Conservation (phyloP, 371 early-diverging fungal genomes). For the Haplosporangium sp. region DNA sequence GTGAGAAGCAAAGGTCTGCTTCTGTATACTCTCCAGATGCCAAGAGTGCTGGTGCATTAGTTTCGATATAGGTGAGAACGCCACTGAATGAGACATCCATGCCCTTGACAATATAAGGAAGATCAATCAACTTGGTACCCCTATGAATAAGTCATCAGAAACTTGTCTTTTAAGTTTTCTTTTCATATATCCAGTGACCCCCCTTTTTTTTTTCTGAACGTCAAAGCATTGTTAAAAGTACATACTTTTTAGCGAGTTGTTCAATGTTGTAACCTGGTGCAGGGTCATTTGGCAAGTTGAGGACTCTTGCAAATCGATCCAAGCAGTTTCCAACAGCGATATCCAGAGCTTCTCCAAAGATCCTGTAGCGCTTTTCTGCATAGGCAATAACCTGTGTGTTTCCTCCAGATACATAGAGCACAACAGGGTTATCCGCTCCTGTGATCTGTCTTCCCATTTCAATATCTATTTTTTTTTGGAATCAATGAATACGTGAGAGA, state of each 20-base stretch:
- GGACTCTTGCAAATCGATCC: slow-evolving; percentile 97
- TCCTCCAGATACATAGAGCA: slow-evolving; percentile 99
- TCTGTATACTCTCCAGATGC: slow-evolving; percentile 72
- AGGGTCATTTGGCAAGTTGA: slow-evolving; percentile 97
- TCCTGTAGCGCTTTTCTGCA: slow-evolving; percentile 92
- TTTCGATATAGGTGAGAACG: slow-evolving; percentile 91
- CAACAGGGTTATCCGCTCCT: slow-evolving; percentile 95
- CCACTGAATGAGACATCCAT: slow-evolving; percentile 99
- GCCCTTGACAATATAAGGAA: slow-evolving; percentile 99
- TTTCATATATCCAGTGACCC: too few relatives aligned
- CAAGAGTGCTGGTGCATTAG: slow-evolving; percentile 75
- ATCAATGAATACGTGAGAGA: not conserved
- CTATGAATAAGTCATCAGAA: slow-evolving; percentile 53
- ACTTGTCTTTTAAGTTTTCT: too few relatives aligned
- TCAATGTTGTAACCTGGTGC: slow-evolving; percentile 99
- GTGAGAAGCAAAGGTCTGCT: slow-evolving; percentile 96
- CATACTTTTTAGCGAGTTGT: slow-evolving; percentile 89
- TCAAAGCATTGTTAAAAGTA: not conserved
- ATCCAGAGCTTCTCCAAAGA: slow-evolving; percentile 99
- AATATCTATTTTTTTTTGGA: slow-evolving; percentile 76
- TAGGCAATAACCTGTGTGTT: slow-evolving; percentile 99
- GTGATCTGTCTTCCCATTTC: slow-evolving; percentile 99
- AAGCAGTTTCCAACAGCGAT: slow-evolving; percentile 99
- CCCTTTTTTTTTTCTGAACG: not conserved
- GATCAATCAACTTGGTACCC: slow-evolving; percentile 88